Evolutionary conservation across 139 green algal genomes (phyloP), one percentile per base, ranked within the genome.

Genomic region (Chlorella sp.): DNA sequence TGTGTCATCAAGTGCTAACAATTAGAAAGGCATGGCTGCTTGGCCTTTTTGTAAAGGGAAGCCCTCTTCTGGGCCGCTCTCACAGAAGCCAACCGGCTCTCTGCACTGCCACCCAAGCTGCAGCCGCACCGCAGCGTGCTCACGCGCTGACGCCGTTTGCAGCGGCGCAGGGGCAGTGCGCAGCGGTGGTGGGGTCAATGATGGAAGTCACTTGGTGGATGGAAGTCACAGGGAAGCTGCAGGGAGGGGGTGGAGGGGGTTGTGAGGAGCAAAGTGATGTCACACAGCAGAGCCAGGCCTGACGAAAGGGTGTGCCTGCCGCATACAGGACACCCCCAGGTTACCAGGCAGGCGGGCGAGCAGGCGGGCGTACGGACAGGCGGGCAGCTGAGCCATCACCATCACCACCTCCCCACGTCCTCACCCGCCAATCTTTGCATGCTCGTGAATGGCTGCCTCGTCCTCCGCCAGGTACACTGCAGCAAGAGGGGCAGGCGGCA

Each of bases 141-240:
- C 64, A 71, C 24, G 64, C 64, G 64, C 21, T 28, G 64, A 26
- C 22, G 64, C 64, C 64, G 64, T 71, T 71, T 26, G 64, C 64
- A 28, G 64, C 64, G 21, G 75, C 75, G 75, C 75, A 81, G 77
- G 77, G 77, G 77, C 39, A 60, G 80, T 85, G 30, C 15, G 30
- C 60, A 3, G 82, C 82, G 34, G 82, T 86, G 82, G 82, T 77
- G 82, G 82, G 82, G 34, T 86, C 82, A 21, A 86, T 86, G 60
- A 86, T 53, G 18, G 18, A 53, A 14, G 64, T 77, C 60, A 86
- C 82, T 21, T 86, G 34, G 82, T 86, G 60, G 22, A 86, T 86
- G 60, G 82, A 76, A 5, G 82, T 86, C 28, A 77, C 42, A 9
- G 82, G 82, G 60, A 86, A 86, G 21, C 82, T 86, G 82, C 57